Conservation (phyloP, 2,329 filamentous ascomycete genomes). For the Pseudodiploospora longispora region DNA sequence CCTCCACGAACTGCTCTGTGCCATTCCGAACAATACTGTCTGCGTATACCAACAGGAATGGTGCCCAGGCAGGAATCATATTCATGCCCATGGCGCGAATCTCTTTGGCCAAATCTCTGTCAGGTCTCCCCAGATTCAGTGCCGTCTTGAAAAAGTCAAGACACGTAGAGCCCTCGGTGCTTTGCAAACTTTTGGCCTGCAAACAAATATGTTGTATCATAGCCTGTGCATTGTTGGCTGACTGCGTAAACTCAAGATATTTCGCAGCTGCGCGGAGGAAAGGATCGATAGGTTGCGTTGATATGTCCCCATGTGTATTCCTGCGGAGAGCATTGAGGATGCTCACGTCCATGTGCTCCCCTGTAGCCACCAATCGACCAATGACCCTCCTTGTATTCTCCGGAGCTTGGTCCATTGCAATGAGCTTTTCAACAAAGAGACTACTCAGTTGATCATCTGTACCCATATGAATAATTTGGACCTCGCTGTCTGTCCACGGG, state of each 20-base stretch:
- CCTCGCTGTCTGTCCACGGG: conserved; percentile 38
- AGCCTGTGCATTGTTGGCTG: conserved; percentile 23
- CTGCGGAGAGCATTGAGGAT: conserved; percentile 46
- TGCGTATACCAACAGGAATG: conserved; percentile 39
- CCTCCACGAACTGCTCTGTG: conserved; percentile 36
- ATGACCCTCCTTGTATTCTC: conserved; percentile 48
- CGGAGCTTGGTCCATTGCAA: conserved; percentile 52
- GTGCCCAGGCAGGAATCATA: conserved; percentile 39
- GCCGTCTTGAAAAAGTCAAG: conserved; percentile 33
- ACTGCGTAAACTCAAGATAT: conserved; percentile 40
- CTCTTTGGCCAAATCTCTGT: conserved; percentile 14
- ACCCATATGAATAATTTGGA: conserved; percentile 35
- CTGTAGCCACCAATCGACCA: conserved; percentile 44
- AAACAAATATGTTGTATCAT: conserved; percentile 36
- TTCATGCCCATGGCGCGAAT: conserved; percentile 16
- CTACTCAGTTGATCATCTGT: conserved; percentile 26
- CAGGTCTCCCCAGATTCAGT: conserved; percentile 20
- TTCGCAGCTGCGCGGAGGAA: conserved; percentile 49
- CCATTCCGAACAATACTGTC: conserved; percentile 33
- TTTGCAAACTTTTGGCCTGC: conserved; percentile 37
- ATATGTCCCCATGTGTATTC: conserved; percentile 40
- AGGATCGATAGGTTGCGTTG: conserved; percentile 38
- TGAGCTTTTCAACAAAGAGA: conserved; percentile 58
- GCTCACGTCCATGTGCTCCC: conserved; percentile 39
- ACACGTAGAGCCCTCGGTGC: conserved; percentile 40